Percentiles rank a stretch among this genome's conserved stretches.
phyloP scores from a whole-genome alignment of 2,329 filamentous ascomycete species.

The Fusarium chuoi region DNA sequence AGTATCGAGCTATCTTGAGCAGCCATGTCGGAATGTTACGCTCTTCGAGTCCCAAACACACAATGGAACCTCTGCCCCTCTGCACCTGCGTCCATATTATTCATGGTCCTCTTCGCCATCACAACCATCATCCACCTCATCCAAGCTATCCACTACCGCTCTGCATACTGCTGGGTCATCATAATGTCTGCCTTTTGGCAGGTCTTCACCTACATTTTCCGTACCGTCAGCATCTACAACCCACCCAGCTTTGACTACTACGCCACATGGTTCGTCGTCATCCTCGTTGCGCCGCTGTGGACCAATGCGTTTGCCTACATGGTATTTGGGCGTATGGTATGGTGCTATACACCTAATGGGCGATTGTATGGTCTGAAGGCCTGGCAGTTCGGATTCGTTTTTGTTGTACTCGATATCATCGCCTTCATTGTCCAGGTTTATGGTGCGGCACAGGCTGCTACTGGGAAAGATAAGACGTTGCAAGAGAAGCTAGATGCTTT shows the following conservation, averaged over 20 bases:
- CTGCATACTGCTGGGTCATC: not conserved
- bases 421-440: not conserved
- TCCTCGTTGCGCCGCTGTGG: not conserved
- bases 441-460: not conserved
- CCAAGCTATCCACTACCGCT: not conserved
- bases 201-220: not conserved
- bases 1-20: accelerated
- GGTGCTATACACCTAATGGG: not conserved
- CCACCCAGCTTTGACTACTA: not conserved
- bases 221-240: not conserved
- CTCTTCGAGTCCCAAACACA: not conserved
- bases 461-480: accelerated
- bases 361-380: not conserved
- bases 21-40: not conserved
- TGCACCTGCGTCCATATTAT: not conserved
- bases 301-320: not conserved
- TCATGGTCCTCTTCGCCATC: not conserved
- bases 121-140: not conserved
- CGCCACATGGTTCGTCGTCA: not conserved
- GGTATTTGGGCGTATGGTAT: not conserved
- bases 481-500: accelerated
- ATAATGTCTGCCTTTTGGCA: not conserved
- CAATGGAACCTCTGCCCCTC: not conserved
- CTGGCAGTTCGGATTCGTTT: not conserved
- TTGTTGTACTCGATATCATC: not conserved